phyloP scores from a whole-genome alignment of 331 rosid genomes.

The Erythrophleum ivorense region DNA sequence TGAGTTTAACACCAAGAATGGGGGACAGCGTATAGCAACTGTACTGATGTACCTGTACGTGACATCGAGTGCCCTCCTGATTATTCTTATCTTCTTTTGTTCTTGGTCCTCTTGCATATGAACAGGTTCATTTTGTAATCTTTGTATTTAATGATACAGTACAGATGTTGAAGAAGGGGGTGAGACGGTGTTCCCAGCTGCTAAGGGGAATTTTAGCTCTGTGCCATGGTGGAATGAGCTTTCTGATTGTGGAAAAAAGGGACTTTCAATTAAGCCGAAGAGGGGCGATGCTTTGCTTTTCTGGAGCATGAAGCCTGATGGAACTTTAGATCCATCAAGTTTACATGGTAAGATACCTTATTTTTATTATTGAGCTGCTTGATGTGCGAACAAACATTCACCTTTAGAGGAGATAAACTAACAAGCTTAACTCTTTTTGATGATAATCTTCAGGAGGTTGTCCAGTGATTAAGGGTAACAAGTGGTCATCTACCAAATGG shows the following conservation, averaged over 20 bases:
- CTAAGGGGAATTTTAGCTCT: conserved; percentile 82
- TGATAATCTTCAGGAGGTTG: conserved; percentile 75
- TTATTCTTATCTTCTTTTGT: conserved; percentile 19
- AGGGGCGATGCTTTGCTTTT: conserved; percentile 96
- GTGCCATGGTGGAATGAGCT: conserved; percentile 95
- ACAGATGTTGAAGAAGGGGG: conserved; percentile 99
- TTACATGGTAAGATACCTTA: conserved; percentile 71
- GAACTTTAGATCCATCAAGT: conserved; percentile 77
- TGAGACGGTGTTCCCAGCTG: conserved; percentile 92
- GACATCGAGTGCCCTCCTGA: conserved; percentile 17
- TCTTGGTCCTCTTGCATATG: conserved; percentile 21
- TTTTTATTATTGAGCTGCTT: conserved; percentile 13
- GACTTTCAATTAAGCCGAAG: conserved; percentile 91
- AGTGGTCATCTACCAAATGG: conserved; percentile 98
- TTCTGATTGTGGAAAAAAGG: conserved; percentile 83
- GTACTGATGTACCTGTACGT: conserved; percentile 92
- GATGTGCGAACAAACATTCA: conserved; percentile 6
- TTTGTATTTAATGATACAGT: conserved; percentile 55
- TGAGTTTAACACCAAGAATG: conserved; percentile 61
- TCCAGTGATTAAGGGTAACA: conserved; percentile 88
- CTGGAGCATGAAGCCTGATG: conserved; percentile 98
- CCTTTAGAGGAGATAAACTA: conserved; percentile 30
- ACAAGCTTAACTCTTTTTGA: conserved; percentile 12
- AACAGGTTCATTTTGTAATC: conserved; percentile 28
- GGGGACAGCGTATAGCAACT: conserved; percentile 94